phyloP scores from a whole-genome alignment of 1,284 basidiomycete genomes.

The Ceratobasidium sp. region DNA sequence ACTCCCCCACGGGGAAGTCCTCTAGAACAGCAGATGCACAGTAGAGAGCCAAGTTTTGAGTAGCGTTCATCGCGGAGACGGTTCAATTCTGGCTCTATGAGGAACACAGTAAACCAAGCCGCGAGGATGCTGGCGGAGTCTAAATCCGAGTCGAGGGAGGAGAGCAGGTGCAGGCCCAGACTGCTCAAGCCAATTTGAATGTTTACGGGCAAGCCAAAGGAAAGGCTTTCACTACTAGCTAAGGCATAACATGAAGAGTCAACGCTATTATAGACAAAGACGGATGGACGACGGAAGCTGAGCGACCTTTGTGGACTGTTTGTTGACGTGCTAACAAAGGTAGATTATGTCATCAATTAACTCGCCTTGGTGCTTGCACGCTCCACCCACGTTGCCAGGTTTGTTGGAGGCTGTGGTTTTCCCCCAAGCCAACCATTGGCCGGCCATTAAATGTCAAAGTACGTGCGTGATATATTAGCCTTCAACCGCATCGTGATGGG shows the following conservation, averaged over 20 bases:
- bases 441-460: too few relatives aligned
- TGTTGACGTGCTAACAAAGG: slow-evolving; percentile 27
- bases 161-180: not conserved
- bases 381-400: not conserved
- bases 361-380: slow-evolving; percentile 1
- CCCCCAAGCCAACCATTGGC: too few relatives aligned
- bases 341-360: not conserved
- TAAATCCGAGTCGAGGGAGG: slow-evolving; percentile 1
- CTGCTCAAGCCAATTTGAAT: slow-evolving; percentile 31
- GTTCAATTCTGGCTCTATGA: too few relatives aligned
- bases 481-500: too few relatives aligned
- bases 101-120: too few relatives aligned
- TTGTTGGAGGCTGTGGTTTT: too few relatives aligned
- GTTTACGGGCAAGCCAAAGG: slow-evolving; percentile 14
- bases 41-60: slow-evolving; percentile 38
- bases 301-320: slow-evolving; percentile 6
- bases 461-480: too few relatives aligned
- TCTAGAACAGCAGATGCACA: slow-evolving; percentile 35
- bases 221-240: not conserved
- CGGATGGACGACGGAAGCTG: slow-evolving; percentile 3
- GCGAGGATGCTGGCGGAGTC: too few relatives aligned
- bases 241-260: not conserved
- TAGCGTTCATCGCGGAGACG: slow-evolving; percentile 23
- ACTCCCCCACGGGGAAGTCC: slow-evolving; percentile 31
- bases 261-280: slow-evolving; percentile 23